These are phyloP conservation scores for Trichosporon sp. DNA, from an alignment of 1,284 basidiomycete genomes.

Conservation along the genomic window DNA sequence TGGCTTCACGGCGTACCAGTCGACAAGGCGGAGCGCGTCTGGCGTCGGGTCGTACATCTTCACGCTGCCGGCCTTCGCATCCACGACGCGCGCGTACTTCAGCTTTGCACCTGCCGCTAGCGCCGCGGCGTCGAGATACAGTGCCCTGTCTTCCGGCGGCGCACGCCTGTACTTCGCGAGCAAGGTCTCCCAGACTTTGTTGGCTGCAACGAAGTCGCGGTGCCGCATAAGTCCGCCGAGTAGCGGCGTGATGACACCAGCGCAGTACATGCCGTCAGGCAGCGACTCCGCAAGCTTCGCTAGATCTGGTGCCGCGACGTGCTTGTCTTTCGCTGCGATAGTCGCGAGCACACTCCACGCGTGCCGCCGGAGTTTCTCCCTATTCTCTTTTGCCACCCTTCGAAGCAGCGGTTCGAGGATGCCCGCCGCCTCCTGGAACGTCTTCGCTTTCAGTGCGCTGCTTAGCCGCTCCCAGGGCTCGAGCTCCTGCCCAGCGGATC, in stretches of 20 bases:
- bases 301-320: conserved; percentile 15
- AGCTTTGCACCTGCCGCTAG: conserved; percentile 30
- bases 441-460: conserved; percentile 4
- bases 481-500: background rate
- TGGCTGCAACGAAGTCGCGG: conserved; percentile 19
- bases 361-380: background rate
- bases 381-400: background rate
- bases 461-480: background rate
- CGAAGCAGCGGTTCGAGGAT: conserved; percentile 8
- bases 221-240: conserved; percentile 29
- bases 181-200: conserved; percentile 26
- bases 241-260: conserved; percentile 28
- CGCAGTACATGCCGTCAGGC: conserved; percentile 13
- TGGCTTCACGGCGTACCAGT: conserved; percentile 18
- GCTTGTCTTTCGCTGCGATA: conserved; percentile 3
- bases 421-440: background rate
- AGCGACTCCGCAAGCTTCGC: conserved; percentile 19
- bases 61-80: background rate
- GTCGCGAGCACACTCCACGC: conserved; percentile 13
- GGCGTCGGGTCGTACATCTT: conserved; percentile 10
- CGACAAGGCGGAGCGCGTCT: conserved; percentile 30
- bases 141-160: background rate
- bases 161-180: conserved; percentile 11
- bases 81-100: conserved; percentile 13
- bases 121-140: conserved; percentile 27